Base-by-base conservation (phyloP, 192 early-diverging fungal genomes). In the Podila verticillata region DNA sequence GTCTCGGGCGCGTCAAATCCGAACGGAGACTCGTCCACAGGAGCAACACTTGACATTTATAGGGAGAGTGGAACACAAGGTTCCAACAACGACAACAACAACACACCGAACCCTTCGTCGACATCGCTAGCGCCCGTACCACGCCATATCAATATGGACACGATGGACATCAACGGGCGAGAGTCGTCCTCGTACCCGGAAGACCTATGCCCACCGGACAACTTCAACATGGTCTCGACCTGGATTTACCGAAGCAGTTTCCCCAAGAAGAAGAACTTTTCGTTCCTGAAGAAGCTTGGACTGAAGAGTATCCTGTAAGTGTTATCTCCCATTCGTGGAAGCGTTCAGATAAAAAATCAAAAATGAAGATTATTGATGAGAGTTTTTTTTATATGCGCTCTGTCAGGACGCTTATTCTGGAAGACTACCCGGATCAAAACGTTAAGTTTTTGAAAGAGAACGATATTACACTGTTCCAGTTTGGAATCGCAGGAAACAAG, bases 161-260 rank as follows among this genome's bases (percentile, higher is more conserved):
- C 28, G 20, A 72, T 65, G 66, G 77, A 80, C 56, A 56, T 72
- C 26, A 63, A 51, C 32, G 66, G 66, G 10, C 84, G 85, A 28
- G 88, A 91, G 39, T 73, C 73, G 0, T 57, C 67, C 3, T 60
- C 81, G 1, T 89, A 84, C 59, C 87, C 88, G n/a, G 87, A 88
- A 72, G 87, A 90, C 8, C 61, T 97, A 22, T 91, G 96, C 57
- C 97, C 97, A 12, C 95, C 96, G 1, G 91, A 95, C 62, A 98
- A 98, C 89, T 97, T 99, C 83, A 93, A 92, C 63, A 97, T 98
- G 95, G 97, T 99, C 24, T 91, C 93, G 35, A 91, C 92, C 8
- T 93, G 93, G 63, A 91, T 99, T n/a, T 99, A 98, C 78, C 89
- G 98, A 60, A 94, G 93, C 54, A 96, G 95, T 30, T 95, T 95